phyloP scores from a whole-genome alignment of 306 rosid species.

The Leucaena leucocephala region DNA sequence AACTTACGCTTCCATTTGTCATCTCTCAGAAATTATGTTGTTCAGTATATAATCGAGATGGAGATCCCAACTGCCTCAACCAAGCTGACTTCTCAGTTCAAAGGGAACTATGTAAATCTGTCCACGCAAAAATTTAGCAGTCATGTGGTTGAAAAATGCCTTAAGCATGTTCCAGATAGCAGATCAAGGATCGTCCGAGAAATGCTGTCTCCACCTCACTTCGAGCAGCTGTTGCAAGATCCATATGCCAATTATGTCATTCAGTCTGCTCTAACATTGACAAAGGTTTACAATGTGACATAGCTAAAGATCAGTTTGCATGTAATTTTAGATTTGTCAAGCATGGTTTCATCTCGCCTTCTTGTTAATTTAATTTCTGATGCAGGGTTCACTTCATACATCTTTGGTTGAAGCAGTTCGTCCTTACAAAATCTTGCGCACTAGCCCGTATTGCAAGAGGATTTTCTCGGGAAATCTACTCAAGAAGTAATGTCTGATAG shows the following conservation, averaged over 20 bases:
- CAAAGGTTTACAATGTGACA: conserved; percentile 54
- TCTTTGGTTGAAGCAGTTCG: conserved; percentile 56
- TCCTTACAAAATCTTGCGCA: conserved; percentile 49
- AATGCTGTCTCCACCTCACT: conserved; percentile 47
- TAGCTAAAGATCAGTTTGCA: background rate
- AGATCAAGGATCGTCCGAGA: conserved; percentile 60
- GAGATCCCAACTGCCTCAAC: conserved; percentile 44
- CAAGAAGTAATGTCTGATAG: conserved; percentile 47
- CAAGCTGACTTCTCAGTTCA: conserved; percentile 52
- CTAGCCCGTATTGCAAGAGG: conserved; percentile 79
- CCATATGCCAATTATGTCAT: conserved; percentile 80
- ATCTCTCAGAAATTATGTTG: conserved; percentile 69
- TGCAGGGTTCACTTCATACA: conserved; percentile 62
- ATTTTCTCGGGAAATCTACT: conserved; percentile 53
- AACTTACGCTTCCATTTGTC: background rate
- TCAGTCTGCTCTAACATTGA: conserved; percentile 53
- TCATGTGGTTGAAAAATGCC: conserved; percentile 78
- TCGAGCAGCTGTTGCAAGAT: conserved; percentile 68
- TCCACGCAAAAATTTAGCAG: conserved; percentile 73
- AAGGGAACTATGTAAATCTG: conserved; percentile 55
- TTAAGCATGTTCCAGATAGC: conserved; percentile 45
- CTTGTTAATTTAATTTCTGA: background rate
- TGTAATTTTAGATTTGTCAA: background rate
- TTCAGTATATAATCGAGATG: conserved; percentile 63
- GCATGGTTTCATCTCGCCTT: background rate